These are phyloP conservation scores for Elsinoe ampelina DNA, from an alignment of 2,329 filamentous ascomycete genomes.

Conservation along the genomic window DNA sequence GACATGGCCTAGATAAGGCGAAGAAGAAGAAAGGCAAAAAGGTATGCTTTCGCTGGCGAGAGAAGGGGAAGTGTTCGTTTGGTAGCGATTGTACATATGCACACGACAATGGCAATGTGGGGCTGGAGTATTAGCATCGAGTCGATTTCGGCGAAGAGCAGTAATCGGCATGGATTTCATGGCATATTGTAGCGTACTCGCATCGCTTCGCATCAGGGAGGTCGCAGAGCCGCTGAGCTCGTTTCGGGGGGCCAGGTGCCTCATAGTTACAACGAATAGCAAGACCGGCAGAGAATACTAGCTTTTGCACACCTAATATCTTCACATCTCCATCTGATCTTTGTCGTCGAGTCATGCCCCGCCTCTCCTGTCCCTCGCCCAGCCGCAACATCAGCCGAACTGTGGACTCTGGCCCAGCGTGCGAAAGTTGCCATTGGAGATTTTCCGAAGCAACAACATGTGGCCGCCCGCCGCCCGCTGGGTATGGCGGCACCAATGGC, in stretches of 20 bases:
- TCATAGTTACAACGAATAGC: not conserved
- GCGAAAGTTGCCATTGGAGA: not conserved
- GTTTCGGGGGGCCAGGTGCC: not conserved
- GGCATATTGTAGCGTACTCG: constrained; percentile 12
- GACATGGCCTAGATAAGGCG: not conserved
- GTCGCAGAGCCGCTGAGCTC: not conserved
- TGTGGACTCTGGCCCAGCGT: not conserved
- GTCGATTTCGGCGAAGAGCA: constrained; percentile 10
- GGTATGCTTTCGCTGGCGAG: not conserved
- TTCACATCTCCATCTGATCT: not conserved
- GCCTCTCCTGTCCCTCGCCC: not conserved
- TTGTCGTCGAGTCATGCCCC: not conserved
- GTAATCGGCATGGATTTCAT: constrained; percentile 13
- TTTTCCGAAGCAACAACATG: constrained; percentile 6
- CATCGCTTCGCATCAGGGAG: constrained; percentile 11
- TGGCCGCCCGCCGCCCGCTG: not conserved
- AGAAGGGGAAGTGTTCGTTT: not conserved
- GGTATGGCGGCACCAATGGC: not conserved
- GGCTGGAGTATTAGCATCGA: not conserved
- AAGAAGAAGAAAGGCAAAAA: constrained; percentile 7
- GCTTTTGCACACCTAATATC: not conserved
- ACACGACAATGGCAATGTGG: constrained; percentile 19
- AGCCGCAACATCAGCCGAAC: constrained; percentile 11
- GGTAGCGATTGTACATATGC: constrained; percentile 25
- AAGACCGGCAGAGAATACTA: not conserved